Conservation (phyloP, 2,329 filamentous ascomycete species). For the Pyrenophora graminea region DNA sequence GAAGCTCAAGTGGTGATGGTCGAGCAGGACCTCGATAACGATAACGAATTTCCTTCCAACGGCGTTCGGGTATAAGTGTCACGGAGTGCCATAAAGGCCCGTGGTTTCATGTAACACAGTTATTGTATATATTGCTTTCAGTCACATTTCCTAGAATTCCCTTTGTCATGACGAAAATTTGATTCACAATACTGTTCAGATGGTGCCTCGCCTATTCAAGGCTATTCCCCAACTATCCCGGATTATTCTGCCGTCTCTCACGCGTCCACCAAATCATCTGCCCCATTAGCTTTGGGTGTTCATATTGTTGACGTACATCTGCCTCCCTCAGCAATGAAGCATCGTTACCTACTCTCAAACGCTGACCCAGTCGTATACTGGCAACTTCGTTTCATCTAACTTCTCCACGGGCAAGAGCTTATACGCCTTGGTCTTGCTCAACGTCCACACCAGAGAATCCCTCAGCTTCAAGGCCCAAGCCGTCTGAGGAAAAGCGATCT, state of each 20-base stretch:
- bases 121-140: too few relatives aligned
- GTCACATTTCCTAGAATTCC: too few relatives aligned
- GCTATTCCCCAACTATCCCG: too few relatives aligned
- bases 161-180: too few relatives aligned
- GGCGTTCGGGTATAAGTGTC: constrained; percentile 1
- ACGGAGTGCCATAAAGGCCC: constrained; percentile 24
- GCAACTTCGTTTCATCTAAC: constrained; percentile 1
- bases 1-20: constrained; percentile 67
- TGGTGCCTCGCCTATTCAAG: too few relatives aligned
- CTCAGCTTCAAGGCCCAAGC: constrained; percentile 30
- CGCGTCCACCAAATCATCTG: too few relatives aligned
- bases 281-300: too few relatives aligned
- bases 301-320: too few relatives aligned
- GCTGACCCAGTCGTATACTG: constrained; percentile 10
- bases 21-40: background rate
- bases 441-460: constrained; percentile 2
- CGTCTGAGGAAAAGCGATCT: constrained; percentile 39
- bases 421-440: constrained; percentile 10
- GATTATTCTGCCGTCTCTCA: too few relatives aligned
- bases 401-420: constrained; percentile 6
- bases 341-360: too few relatives aligned
- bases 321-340: too few relatives aligned
- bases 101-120: background rate
- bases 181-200: too few relatives aligned
- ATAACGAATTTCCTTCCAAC: constrained; percentile 2